Base-by-base conservation (phyloP, 2,329 filamentous ascomycete genomes). In the Exserohilum rostratum region DNA sequence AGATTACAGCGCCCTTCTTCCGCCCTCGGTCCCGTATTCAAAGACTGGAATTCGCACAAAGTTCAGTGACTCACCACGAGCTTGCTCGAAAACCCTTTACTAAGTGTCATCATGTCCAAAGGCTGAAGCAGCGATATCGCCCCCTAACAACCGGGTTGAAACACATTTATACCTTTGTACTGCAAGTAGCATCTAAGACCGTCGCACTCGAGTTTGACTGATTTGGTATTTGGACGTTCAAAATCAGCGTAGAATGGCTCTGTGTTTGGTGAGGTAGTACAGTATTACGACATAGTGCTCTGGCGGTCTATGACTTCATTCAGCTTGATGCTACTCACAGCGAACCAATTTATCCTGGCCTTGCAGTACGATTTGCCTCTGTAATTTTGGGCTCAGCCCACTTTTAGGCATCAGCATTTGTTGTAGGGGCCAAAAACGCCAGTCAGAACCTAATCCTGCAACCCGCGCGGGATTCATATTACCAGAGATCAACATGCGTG, bases 1-100 rank as follows among this genome's bases (percentile, higher is more conserved):
- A 12, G 39, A n/a, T 10, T 25, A 9, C 17, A 51, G 43, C 47
- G 55, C 47, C 55, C 47, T 58, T 55, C 20, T 34, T 11, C 22
- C 43, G 50, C 50, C 50, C 50, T 53, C 29, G 12, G 3, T 10
- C 12, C 9, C 30, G 18, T 17, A n/a, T 25, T 2, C 11, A 15
- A 5, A 1, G 7, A 4, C 11, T 3, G n/a, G n/a, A 25, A 5
- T 12, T 29, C 4, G 5, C 17, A 27, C n/a, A 4, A 22, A 15
- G 3, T 9, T 48, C 18, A 12, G 3, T 42, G 15, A 18, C 18
- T 7, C 20, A 18, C 10, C 11, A 1, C 12, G 10, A 13, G 10
- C 6, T 15, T n/a, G 11, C 25, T 25, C n/a, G 25, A 15, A 29
- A 6, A 30, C 15, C 29, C n/a, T 25, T 11, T 2, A 3, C 15